phyloP scores from a whole-genome alignment of 768 basidiomycete species.

The Termitomyces sp. region DNA sequence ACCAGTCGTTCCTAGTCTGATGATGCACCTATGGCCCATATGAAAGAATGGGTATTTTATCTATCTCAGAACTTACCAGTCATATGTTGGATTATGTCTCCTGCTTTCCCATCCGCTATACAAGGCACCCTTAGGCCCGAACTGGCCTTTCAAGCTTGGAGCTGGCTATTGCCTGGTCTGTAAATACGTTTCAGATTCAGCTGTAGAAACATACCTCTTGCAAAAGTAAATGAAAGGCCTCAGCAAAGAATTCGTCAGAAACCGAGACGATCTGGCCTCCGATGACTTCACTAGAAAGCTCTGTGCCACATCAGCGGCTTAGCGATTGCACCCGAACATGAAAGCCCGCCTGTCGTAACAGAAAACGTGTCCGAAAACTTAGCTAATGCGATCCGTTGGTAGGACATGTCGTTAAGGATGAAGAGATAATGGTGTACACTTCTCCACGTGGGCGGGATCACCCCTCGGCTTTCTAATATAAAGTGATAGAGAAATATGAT shows the following conservation, averaged over 20 bases:
- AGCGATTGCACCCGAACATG: neutral
- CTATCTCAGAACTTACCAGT: constrained; percentile 56
- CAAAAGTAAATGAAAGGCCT: constrained; percentile 75
- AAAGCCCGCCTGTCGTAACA: constrained; percentile 38
- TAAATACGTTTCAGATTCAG: neutral
- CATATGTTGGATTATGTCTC: constrained; percentile 81
- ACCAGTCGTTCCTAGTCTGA: constrained; percentile 78
- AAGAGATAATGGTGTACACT: neutral
- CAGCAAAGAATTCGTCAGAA: constrained; percentile 96
- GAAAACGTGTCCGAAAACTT: constrained; percentile 43
- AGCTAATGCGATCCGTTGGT: constrained; percentile 37
- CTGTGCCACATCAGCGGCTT: constrained; percentile 30
- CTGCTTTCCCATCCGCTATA: constrained; percentile 94
- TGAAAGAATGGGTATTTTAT: neutral
- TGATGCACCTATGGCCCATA: constrained; percentile 64
- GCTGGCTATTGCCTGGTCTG: constrained; percentile 54
- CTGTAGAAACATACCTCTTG: constrained; percentile 54
- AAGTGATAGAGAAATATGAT: neutral
- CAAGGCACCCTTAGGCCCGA: constrained; percentile 91
- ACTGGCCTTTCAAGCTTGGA: constrained; percentile 88
- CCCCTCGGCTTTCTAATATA: neutral
- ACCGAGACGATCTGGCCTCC: constrained; percentile 70
- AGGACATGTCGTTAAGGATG: constrained; percentile 30
- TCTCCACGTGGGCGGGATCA: neutral
- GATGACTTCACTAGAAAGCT: constrained; percentile 82